A percentile compares a stretch with the other conserved stretches of the same genome.
These are phyloP conservation scores for Lophiostoma macrostomum DNA, from an alignment of 495 filamentous ascomycete genomes.

Conservation along the genomic window DNA sequence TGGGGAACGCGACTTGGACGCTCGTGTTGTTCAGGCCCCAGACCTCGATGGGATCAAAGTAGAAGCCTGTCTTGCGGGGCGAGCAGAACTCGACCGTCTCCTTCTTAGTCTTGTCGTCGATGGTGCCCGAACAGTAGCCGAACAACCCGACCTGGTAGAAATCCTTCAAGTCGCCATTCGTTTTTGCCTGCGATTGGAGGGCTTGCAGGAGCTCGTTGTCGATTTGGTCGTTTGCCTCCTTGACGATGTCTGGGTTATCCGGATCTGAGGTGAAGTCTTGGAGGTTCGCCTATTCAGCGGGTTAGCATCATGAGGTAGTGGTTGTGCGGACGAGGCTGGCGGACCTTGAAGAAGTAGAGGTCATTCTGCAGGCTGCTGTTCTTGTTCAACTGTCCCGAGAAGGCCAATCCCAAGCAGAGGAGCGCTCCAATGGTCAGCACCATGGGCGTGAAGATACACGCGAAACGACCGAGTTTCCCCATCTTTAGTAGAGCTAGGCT, in stretches of 20 bases:
- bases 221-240: slow-evolving; percentile 16
- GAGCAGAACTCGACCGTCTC: slow-evolving; percentile 52
- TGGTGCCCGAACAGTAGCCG: slow-evolving; percentile 75
- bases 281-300: slow-evolving; percentile 32
- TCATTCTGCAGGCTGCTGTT: slow-evolving; percentile 49
- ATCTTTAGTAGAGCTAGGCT: too few relatives aligned
- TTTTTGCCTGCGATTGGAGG: slow-evolving; percentile 21
- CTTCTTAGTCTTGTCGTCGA: slow-evolving; percentile 52
- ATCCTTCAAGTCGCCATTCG: slow-evolving; percentile 58
- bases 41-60: slow-evolving; percentile 67
- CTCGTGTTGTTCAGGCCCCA: slow-evolving; percentile 61
- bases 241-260: slow-evolving; percentile 1
- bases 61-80: slow-evolving; percentile 60
- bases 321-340: neutral
- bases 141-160: slow-evolving; percentile 80
- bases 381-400: slow-evolving; percentile 67
- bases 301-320: slow-evolving; percentile 25
- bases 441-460: slow-evolving; percentile 80
- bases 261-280: slow-evolving; percentile 32
- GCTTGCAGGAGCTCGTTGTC: slow-evolving; percentile 37
- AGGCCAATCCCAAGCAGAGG: slow-evolving; percentile 69
- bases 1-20: slow-evolving; percentile 52
- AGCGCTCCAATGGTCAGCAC: slow-evolving; percentile 68
- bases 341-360: slow-evolving; percentile 71
- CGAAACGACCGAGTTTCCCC: slow-evolving; percentile 71